Evolutionary conservation across 495 filamentous ascomycete genomes (phyloP).

Genomic region (Trichoderma virens): DNA sequence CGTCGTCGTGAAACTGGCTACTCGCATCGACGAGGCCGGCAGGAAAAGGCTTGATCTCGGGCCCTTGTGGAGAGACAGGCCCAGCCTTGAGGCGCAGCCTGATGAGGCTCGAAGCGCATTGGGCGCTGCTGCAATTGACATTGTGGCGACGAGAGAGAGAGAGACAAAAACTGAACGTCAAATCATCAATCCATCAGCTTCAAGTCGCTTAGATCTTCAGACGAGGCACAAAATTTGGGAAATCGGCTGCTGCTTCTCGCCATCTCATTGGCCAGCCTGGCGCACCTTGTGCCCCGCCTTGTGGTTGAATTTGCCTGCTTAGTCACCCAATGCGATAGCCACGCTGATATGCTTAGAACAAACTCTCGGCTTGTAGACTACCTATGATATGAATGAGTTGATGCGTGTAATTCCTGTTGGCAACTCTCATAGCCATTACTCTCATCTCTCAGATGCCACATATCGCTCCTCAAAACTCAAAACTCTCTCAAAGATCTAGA

Average conservation of each 20-base stretch:
- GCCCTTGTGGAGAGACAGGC: not conserved
- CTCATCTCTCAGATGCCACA: too few relatives aligned
- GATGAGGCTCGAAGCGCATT: slow-evolving; percentile 2
- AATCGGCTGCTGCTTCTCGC: not conserved
- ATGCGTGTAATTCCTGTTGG: too few relatives aligned
- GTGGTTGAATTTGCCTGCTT: not conserved
- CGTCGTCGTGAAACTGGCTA: slow-evolving; percentile 28
- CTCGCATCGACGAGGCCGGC: not conserved
- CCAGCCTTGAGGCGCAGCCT: slow-evolving; percentile 1
- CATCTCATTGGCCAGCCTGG: not conserved
- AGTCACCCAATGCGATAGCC: not conserved
- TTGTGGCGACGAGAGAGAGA: not conserved
- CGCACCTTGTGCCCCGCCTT: not conserved
- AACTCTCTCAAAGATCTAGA: too few relatives aligned
- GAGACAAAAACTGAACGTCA: not conserved
- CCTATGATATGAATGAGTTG: too few relatives aligned
- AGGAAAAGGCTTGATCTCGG: not conserved
- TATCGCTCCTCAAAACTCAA: too few relatives aligned
- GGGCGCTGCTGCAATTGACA: not conserved
- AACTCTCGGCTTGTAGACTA: too few relatives aligned
- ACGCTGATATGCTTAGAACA: too few relatives aligned
- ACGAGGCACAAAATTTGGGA: slow-evolving; percentile 8
- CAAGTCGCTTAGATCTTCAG: not conserved
- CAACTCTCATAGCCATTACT: too few relatives aligned
- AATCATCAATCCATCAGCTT: not conserved